Percentiles rank a stretch among this genome's conserved stretches.
These are phyloP conservation scores for Exserohilum turcica DNA, from an alignment of 2,329 filamentous ascomycete species.

Conservation along the genomic window DNA sequence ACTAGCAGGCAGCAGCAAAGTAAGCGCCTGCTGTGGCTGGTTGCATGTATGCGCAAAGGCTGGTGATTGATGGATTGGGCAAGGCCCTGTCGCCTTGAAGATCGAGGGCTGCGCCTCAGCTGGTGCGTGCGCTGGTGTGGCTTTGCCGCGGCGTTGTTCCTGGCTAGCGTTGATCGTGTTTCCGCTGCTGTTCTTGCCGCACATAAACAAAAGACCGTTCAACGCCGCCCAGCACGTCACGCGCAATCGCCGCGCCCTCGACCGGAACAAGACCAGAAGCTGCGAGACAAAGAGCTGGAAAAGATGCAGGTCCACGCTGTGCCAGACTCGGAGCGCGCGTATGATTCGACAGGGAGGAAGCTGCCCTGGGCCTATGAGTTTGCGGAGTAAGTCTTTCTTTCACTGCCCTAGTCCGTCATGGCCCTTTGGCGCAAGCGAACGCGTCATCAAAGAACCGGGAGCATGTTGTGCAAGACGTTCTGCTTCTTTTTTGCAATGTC, in stretches of 20 bases:
- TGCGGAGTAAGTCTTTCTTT: conserved; percentile 58
- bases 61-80: conserved; percentile 25
- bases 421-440: not conserved
- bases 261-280: not conserved
- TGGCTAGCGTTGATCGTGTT: conserved; percentile 18
- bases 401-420: not conserved
- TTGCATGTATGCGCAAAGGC: conserved; percentile 18
- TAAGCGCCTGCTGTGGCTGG: conserved; percentile 6
- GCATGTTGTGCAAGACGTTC: not conserved
- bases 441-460: not conserved
- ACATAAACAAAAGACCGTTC: conserved; percentile 35
- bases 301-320: conserved; percentile 70
- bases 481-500: not conserved
- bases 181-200: conserved; percentile 24
- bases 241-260: conserved; percentile 9
- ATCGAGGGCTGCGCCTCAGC: conserved; percentile 22
- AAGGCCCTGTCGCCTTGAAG: conserved; percentile 17
- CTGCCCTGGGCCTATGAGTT: conserved; percentile 69
- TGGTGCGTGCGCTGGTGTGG: conserved; percentile 29
- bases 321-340: conserved; percentile 65
- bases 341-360: conserved; percentile 62
- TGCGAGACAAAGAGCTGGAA: not conserved
- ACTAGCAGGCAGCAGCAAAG: conserved; percentile 34
- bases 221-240: conserved; percentile 2
- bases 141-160: conserved; percentile 32